These are phyloP conservation scores for Metarhizium anisopliae DNA, from an alignment of 2,329 filamentous ascomycete genomes.

Conservation along the genomic window DNA sequence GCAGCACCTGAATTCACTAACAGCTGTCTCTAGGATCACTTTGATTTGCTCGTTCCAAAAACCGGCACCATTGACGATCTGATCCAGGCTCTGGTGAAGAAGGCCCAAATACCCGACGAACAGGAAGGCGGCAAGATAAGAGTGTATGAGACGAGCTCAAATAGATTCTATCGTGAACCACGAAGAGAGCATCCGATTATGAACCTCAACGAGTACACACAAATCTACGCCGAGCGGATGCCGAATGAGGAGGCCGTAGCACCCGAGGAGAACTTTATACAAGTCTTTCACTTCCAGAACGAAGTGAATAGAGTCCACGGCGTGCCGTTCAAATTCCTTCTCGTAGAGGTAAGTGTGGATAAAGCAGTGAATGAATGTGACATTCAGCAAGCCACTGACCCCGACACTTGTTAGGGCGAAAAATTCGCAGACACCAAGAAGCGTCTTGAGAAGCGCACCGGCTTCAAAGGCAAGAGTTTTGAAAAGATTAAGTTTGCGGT, in stretches of 20 bases:
- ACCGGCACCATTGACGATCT: conserved; percentile 74
- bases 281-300: conserved; percentile 86
- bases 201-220: conserved; percentile 77
- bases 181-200: conserved; percentile 62
- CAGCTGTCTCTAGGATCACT: conserved; percentile 48
- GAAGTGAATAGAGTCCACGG: conserved; percentile 79
- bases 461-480: conserved; percentile 94
- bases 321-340: conserved; percentile 81
- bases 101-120: conserved; percentile 71
- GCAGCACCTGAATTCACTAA: not conserved
- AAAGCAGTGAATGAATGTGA: not conserved
- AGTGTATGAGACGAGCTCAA: conserved; percentile 72
- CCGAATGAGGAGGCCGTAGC: conserved; percentile 62
- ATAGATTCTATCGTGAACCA: conserved; percentile 78
- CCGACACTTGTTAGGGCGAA: conserved; percentile 52
- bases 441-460: conserved; percentile 83
- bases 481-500: conserved; percentile 97
- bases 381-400: not conserved
- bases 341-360: conserved; percentile 58
- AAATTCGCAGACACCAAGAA: conserved; percentile 87
- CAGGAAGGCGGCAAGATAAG: conserved; percentile 59
- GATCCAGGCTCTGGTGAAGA: conserved; percentile 66
- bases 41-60: conserved; percentile 81
- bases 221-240: conserved; percentile 71
- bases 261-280: conserved; percentile 53